Conservation (phyloP, 805 yeast species). For the Schizosaccharomyces lindneri region DNA sequence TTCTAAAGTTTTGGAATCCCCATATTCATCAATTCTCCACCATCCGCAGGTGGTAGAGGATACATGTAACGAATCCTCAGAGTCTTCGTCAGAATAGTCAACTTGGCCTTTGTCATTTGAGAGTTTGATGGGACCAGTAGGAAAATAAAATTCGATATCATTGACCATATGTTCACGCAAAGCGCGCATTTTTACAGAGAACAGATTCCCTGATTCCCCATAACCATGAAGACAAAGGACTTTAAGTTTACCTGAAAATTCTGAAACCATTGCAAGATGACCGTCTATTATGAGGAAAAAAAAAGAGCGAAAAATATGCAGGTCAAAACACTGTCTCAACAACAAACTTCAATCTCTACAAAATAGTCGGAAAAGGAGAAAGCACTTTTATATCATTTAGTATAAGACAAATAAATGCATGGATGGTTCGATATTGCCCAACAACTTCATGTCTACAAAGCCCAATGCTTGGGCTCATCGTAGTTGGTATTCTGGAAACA, state of each 20-base stretch:
- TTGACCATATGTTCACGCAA: neutral
- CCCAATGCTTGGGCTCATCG: no score
- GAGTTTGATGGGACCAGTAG: neutral
- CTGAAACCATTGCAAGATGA: neutral
- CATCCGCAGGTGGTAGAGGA: neutral
- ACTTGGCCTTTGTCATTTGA: neutral
- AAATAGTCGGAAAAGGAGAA: neutral
- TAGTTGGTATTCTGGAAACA: no score
- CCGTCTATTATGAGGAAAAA: neutral
- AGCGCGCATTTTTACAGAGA: neutral
- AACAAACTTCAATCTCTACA: no score
- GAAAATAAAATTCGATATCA: neutral
- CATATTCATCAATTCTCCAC: neutral
- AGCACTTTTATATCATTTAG: neutral
- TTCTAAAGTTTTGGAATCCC: neutral
- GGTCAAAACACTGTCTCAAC: no score
- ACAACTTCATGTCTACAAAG: neutral
- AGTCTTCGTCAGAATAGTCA: neutral
- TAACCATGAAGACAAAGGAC: neutral
- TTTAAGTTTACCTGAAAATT: neutral
- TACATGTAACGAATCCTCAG: no score
- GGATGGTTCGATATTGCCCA: neutral
- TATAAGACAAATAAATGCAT: neutral
- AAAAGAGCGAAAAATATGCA: neutral
- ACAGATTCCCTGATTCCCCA: neutral